A percentile compares a stretch with the other conserved stretches of the same genome.
Conservation (phyloP, 2,329 filamentous ascomycete genomes). For the Beauveria brongniartii region DNA sequence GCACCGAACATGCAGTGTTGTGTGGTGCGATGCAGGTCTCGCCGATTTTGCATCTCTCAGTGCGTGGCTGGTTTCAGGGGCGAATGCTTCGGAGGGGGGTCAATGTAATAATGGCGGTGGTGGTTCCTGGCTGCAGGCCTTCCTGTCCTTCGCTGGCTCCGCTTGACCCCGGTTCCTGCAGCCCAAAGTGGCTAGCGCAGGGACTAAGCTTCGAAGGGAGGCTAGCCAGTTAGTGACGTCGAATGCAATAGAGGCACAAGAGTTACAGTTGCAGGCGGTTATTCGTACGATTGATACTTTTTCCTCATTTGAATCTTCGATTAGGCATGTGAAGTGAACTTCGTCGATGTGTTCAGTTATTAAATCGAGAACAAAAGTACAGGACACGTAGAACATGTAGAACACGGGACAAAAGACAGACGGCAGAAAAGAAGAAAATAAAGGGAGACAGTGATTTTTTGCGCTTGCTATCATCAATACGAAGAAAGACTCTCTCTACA, state of each 20-base stretch:
- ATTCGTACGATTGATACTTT: background rate
- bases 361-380: too few species aligned
- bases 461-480: too few species aligned
- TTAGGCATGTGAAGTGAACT: too few species aligned
- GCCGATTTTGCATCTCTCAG: background rate
- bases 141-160: background rate
- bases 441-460: too few species aligned
- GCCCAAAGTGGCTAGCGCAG: too few species aligned
- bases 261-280: background rate
- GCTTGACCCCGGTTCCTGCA: background rate
- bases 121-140: background rate
- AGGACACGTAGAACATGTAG: too few species aligned
- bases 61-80: slow-evolving; percentile 11
- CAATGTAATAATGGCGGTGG: background rate
- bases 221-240: background rate
- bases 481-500: too few species aligned
- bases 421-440: too few species aligned
- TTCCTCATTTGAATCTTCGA: too few species aligned
- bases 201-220: background rate
- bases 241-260: background rate
- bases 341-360: too few species aligned
- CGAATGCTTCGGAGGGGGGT: background rate
- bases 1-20: background rate
- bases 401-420: too few species aligned
- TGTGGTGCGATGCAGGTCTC: background rate